Conservation (phyloP, 306 rosid species). For the Astragalus membranaceus region DNA sequence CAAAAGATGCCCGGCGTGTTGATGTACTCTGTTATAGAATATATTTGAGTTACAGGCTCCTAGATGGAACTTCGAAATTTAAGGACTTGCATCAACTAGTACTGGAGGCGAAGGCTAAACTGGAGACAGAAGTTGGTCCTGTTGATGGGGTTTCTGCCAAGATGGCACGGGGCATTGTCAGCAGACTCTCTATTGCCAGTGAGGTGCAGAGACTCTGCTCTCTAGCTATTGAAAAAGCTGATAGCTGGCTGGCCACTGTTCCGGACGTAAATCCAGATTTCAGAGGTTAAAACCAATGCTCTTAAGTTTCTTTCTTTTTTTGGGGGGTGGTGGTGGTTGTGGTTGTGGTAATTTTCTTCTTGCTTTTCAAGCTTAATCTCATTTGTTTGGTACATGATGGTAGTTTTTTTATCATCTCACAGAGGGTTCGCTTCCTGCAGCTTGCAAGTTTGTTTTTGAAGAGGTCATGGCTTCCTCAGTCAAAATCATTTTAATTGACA, state of each 20-base stretch:
- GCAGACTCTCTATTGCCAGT: constrained; percentile 82
- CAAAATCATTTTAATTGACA: constrained; percentile 63
- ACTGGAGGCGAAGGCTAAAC: constrained; percentile 66
- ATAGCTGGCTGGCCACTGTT: constrained; percentile 49
- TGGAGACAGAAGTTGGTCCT: constrained; percentile 86
- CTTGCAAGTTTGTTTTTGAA: constrained; percentile 97
- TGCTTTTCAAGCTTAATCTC: constrained; percentile 12
- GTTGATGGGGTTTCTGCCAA: constrained; percentile 72
- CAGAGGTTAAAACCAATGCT: constrained; percentile 42
- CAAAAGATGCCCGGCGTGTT: constrained; percentile 94
- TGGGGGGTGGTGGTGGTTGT: not conserved
- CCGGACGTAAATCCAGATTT: constrained; percentile 45
- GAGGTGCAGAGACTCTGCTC: constrained; percentile 81
- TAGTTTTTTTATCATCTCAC: constrained; percentile 21
- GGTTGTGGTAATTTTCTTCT: not conserved
- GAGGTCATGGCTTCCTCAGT: constrained; percentile 68
- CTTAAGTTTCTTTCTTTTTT: not conserved
- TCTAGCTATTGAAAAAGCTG: constrained; percentile 83
- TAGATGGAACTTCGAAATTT: constrained; percentile 75
- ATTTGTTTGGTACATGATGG: constrained; percentile 10
- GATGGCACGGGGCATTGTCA: constrained; percentile 92
- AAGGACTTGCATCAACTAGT: constrained; percentile 67
- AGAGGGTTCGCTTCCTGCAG: constrained; percentile 94
- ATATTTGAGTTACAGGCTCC: constrained; percentile 74
- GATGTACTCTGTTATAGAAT: constrained; percentile 81